These are phyloP conservation scores for Acephala macrosclerotiorum DNA, from an alignment of 2,329 filamentous ascomycete species.

Conservation along the genomic window DNA sequence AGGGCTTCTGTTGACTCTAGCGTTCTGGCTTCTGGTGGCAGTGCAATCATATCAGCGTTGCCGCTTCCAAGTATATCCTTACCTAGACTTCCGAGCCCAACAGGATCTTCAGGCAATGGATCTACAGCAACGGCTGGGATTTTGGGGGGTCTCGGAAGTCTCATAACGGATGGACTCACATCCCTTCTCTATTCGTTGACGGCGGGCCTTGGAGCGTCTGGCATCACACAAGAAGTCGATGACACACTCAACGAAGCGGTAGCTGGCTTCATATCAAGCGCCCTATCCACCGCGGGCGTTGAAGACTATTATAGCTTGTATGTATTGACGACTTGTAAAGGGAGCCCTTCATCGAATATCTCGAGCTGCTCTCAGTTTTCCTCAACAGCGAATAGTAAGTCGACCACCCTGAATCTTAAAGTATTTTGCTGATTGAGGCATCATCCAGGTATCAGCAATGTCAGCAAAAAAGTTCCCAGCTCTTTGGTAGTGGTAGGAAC, in stretches of 20 bases:
- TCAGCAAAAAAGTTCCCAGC: constrained; percentile 3
- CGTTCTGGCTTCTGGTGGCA: constrained; percentile 7
- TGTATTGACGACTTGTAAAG: constrained; percentile 1
- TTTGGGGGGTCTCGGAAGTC: not conserved
- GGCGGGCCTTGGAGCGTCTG: constrained; percentile 2
- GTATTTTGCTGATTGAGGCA: not conserved
- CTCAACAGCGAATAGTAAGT: constrained; percentile 7
- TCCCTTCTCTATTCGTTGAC: not conserved
- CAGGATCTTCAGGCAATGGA: constrained; percentile 4
- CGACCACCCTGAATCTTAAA: not conserved
- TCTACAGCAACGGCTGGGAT: not conserved
- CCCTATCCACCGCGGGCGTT: not conserved
- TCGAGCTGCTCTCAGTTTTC: constrained; percentile 5
- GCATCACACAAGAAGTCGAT: not conserved
- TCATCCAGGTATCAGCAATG: constrained; percentile 4
- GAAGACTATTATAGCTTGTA: constrained; percentile 10
- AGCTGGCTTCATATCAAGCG: not conserved
- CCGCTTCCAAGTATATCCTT: constrained; percentile 1
- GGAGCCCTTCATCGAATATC: constrained; percentile 5
- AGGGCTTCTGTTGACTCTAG: constrained; percentile 4
- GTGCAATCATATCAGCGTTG: not conserved
- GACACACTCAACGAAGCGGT: not conserved
- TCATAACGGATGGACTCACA: not conserved
- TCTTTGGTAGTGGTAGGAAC: constrained; percentile 2
- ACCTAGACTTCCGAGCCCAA: not conserved